Percentiles rank a stretch among this genome's conserved stretches.
Evolutionary conservation across 306 rosid genomes (phyloP).

Genomic region (Cucumis melo): DNA sequence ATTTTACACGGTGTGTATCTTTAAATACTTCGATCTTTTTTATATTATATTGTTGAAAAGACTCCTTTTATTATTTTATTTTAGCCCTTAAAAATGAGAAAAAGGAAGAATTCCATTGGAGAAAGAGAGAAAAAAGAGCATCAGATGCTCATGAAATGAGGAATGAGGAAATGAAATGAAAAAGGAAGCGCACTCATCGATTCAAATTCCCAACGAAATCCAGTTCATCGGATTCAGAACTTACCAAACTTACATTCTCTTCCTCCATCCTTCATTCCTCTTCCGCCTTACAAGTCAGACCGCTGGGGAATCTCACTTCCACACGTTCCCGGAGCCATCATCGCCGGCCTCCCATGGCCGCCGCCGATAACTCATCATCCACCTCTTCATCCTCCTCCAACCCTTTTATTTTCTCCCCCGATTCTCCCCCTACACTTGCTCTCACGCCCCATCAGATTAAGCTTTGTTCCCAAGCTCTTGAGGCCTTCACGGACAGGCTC

Average conservation of each 20-base stretch:
- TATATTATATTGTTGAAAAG: no score
- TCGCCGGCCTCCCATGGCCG: constrained; percentile 20
- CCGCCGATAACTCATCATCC: no score
- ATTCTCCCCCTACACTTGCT: constrained; percentile 26
- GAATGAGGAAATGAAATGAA: neutral
- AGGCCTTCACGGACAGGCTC: constrained; percentile 42
- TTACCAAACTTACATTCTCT: neutral
- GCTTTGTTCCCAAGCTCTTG: constrained; percentile 49
- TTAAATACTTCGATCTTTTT: no score
- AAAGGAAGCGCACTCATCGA: neutral
- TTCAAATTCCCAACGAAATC: neutral
- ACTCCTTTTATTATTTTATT: no score
- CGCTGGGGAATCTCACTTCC: constrained; percentile 40
- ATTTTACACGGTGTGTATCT: no score
- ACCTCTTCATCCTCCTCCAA: constrained; percentile 14
- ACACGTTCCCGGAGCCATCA: constrained; percentile 21
- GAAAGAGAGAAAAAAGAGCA: no score
- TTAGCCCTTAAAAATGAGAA: no score
- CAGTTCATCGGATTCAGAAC: neutral
- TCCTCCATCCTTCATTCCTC: neutral
- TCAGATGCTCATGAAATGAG: no score
- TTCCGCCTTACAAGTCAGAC: neutral
- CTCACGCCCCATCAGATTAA: constrained; percentile 54
- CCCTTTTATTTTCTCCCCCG: constrained; percentile 33
- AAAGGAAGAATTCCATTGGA: no score